A percentile compares a stretch with the other conserved stretches of the same genome.
Conservation (phyloP, 129 eudicot species). For the Glebionis coronaria region DNA sequence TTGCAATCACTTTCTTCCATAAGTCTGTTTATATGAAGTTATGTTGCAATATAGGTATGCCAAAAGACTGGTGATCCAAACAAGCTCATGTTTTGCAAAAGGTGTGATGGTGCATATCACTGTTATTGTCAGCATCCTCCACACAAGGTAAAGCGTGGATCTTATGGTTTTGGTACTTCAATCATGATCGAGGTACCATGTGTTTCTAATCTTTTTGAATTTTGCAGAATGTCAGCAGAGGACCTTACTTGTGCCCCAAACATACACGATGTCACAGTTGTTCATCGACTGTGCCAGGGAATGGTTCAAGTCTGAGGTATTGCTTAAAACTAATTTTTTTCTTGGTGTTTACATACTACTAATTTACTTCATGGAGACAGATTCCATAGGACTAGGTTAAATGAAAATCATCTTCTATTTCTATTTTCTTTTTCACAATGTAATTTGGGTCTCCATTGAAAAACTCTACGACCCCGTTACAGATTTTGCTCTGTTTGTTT, state of each 20-base stretch:
- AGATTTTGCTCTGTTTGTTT: slow-evolving; percentile 15
- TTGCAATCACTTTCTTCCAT: too few species aligned
- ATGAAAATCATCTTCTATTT: slow-evolving; percentile 13
- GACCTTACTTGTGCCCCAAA: slow-evolving; percentile 95
- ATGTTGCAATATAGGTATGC: slow-evolving; percentile 52
- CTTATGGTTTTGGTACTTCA: slow-evolving; percentile 4
- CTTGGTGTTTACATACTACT: slow-evolving; percentile 9
- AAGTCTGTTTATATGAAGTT: not conserved
- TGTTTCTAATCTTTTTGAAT: slow-evolving; percentile 6
- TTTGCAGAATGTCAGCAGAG: slow-evolving; percentile 79
- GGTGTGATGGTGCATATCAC: slow-evolving; percentile 98
- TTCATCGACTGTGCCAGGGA: slow-evolving; percentile 89
- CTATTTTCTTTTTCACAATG: not conserved
- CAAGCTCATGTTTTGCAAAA: slow-evolving; percentile 89
- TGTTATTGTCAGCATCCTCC: slow-evolving; percentile 99
- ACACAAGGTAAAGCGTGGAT: slow-evolving; percentile 60
- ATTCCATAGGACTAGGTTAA: slow-evolving; percentile 7
- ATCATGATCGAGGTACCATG: not conserved
- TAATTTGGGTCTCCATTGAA: not conserved
- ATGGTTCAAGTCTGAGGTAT: slow-evolving; percentile 92
- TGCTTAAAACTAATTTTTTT: slow-evolving; percentile 17
- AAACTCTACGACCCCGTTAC: slow-evolving; percentile 2
- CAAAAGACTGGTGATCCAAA: slow-evolving; percentile 86
- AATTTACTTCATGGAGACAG: slow-evolving; percentile 13
- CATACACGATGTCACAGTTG: slow-evolving; percentile 99